phyloP scores from a whole-genome alignment of 495 filamentous ascomycete genomes.

The Podospora comata region DNA sequence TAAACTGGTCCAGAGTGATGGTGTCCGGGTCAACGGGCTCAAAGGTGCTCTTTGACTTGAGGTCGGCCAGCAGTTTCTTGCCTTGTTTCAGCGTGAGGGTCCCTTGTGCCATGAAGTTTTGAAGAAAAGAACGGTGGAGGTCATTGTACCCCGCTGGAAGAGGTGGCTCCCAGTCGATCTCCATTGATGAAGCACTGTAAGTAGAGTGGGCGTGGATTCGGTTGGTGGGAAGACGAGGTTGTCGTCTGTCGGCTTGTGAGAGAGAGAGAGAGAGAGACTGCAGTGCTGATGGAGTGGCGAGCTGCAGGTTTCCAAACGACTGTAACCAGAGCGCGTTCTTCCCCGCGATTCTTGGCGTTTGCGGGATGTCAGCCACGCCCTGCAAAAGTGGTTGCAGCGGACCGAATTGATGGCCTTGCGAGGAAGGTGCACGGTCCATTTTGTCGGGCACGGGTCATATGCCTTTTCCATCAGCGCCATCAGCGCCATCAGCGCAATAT shows the following conservation, averaged over 20 bases:
- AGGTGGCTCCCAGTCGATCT: slow-evolving; percentile 30
- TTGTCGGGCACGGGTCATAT: background rate
- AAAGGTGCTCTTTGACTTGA: slow-evolving; percentile 53
- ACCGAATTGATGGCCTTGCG: background rate
- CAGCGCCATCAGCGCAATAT: background rate
- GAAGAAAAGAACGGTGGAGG: slow-evolving; percentile 85
- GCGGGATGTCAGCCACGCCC: no score
- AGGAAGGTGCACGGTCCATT: background rate
- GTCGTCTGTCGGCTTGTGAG: background rate
- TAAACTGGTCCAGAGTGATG: slow-evolving; percentile 65
- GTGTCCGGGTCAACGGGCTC: slow-evolving; percentile 41
- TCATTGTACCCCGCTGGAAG: slow-evolving; percentile 46
- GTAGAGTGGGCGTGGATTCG: background rate
- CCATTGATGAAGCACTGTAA: slow-evolving; percentile 16
- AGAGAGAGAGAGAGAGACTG: background rate
- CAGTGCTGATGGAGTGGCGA: background rate
- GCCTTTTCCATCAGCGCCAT: background rate
- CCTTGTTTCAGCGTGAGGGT: slow-evolving; percentile 72
- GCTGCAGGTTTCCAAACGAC: background rate
- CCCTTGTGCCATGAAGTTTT: slow-evolving; percentile 78
- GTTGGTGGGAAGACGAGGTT: background rate
- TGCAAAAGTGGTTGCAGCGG: no score
- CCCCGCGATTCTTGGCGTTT: background rate
- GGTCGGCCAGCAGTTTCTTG: slow-evolving; percentile 69
- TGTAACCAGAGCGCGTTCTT: background rate